A percentile compares a stretch with the other conserved stretches of the same genome.
These are phyloP conservation scores for Juncus inflexus DNA, from an alignment of 176 grass and related monocot species.

Conservation along the genomic window DNA sequence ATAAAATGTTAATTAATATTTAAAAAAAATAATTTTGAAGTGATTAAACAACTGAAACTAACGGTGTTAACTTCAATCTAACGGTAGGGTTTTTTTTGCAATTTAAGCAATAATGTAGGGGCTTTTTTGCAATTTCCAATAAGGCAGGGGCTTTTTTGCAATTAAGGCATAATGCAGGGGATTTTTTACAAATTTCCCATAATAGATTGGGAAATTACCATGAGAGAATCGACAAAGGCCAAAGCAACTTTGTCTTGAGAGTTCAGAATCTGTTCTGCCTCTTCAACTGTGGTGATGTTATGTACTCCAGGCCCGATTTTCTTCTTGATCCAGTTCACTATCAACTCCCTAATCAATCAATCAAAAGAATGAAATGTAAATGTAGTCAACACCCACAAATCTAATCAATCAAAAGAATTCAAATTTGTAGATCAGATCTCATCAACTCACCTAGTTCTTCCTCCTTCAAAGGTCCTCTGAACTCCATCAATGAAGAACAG, in stretches of 20 bases:
- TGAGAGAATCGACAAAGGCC: constrained; percentile 56
- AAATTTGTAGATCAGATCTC: background rate
- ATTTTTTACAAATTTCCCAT: too few species aligned
- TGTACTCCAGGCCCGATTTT: constrained; percentile 81
- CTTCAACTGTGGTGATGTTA: constrained; percentile 52
- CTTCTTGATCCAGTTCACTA: constrained; percentile 84
- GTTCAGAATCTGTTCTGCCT: constrained; percentile 63
- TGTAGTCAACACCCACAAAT: background rate
- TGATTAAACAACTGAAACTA: too few species aligned
- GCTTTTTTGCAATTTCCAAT: too few species aligned
- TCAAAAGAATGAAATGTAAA: constrained; percentile 4
- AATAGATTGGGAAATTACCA: constrained; percentile 35
- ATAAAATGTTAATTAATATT: too few species aligned
- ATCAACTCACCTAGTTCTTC: constrained; percentile 40
- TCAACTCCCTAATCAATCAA: constrained; percentile 46
- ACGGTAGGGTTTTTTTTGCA: too few species aligned
- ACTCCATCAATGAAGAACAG: constrained; percentile 83
- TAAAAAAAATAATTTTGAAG: too few species aligned
- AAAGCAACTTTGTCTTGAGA: constrained; percentile 57
- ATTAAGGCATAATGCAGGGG: too few species aligned
- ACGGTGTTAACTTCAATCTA: too few species aligned
- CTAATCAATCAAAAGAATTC: background rate
- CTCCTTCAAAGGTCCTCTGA: constrained; percentile 57
- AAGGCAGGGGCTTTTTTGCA: too few species aligned
- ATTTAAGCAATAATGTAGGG: too few species aligned